Evolutionary conservation across 1,139 yeast species (phyloP).

Genomic region (Candida gigantensis): DNA sequence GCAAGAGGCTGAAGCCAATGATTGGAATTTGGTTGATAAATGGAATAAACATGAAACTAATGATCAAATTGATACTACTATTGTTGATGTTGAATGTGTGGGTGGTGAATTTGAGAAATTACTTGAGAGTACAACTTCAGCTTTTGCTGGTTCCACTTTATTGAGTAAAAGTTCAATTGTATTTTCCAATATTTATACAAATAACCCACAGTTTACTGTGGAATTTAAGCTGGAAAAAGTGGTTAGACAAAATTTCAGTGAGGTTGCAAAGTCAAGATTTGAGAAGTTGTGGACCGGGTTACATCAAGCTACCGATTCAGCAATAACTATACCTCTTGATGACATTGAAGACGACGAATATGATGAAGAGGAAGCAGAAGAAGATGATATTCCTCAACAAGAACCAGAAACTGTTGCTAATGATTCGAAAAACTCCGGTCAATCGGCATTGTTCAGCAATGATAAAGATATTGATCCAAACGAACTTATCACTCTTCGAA

Average conservation of each 20-base stretch:
- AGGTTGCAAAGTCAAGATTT: constrained; percentile 19
- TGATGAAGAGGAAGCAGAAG: constrained; percentile 15
- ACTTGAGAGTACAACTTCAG: neutral
- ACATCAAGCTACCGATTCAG: constrained; percentile 16
- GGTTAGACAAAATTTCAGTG: constrained; percentile 21
- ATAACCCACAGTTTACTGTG: constrained; percentile 16
- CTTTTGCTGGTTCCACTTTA: constrained; percentile 12
- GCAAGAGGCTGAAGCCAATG: constrained; percentile 27
- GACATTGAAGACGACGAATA: constrained; percentile 18
- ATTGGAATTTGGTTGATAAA: constrained; percentile 33
- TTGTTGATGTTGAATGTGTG: constrained; percentile 3
- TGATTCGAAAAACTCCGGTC: constrained; percentile 3
- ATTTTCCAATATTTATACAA: constrained; percentile 14
- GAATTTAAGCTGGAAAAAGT: constrained; percentile 20
- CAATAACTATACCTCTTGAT: constrained; percentile 11
- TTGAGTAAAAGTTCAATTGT: constrained; percentile 18
- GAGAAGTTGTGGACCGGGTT: constrained; percentile 21
- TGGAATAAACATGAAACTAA: constrained; percentile 17
- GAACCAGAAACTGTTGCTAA: constrained; percentile 6
- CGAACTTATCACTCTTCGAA: constrained; percentile 58
- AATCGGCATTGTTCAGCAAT: constrained; percentile 10
- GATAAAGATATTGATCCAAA: constrained; percentile 34
- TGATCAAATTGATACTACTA: neutral
- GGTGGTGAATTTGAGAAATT: constrained; percentile 6
- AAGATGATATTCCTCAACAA: constrained; percentile 2